phyloP scores from a whole-genome alignment of 495 filamentous ascomycete species.

The Clohesyomyces aquaticus region DNA sequence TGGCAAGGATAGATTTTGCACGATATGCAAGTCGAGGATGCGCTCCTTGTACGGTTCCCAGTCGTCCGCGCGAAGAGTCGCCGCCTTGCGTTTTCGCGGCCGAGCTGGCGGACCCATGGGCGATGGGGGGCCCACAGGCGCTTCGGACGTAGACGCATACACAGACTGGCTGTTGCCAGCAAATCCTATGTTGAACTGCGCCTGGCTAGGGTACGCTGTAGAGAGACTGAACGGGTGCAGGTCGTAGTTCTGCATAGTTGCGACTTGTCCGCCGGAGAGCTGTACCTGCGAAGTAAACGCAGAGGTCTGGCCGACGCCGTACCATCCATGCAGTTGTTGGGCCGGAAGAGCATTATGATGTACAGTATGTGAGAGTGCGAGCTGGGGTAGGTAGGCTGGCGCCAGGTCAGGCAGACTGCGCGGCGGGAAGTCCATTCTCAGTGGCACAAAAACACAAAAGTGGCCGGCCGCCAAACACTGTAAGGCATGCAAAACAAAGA shows the following conservation, averaged over 20 bases:
- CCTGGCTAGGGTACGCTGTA: constrained; percentile 7
- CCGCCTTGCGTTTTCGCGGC: constrained; percentile 33
- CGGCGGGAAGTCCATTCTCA: too few species aligned
- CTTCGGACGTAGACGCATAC: constrained; percentile 14
- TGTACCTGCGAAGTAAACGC: constrained; percentile 13
- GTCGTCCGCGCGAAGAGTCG: constrained; percentile 28
- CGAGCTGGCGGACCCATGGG: constrained; percentile 30
- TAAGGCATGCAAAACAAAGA: too few species aligned
- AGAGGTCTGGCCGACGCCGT: not conserved
- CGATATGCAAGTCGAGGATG: constrained; percentile 36
- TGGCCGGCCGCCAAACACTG: too few species aligned
- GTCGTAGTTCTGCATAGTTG: not conserved
- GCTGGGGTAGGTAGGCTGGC: too few species aligned
- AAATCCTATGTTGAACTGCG: constrained; percentile 3
- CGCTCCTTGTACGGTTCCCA: constrained; percentile 37
- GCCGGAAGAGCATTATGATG: not conserved
- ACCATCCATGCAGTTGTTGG: not conserved
- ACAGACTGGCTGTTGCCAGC: constrained; percentile 8
- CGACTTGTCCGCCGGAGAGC: constrained; percentile 2
- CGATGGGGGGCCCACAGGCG: constrained; percentile 30
- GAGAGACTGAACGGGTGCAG: constrained; percentile 6
- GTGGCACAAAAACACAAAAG: too few species aligned
- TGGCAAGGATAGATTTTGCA: constrained; percentile 21
- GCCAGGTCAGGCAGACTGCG: too few species aligned
- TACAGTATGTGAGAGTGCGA: too few species aligned